Conservation (phyloP, 345 rosid genomes). For the Draba incana region DNA sequence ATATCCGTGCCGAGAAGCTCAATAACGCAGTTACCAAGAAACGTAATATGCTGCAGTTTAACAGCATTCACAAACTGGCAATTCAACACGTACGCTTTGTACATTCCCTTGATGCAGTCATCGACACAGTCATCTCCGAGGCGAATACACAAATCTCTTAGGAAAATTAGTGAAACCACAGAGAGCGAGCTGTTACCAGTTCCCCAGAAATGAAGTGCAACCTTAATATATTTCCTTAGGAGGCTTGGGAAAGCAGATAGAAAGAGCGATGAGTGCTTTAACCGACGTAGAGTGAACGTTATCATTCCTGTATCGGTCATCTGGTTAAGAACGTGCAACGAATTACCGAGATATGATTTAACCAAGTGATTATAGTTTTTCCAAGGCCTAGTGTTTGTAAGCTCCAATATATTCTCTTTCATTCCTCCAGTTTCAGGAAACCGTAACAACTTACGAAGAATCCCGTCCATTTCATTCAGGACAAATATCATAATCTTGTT, state of each 20-base stretch:
- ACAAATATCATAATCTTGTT: conserved; percentile 84
- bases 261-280: conserved; percentile 70
- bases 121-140: conserved; percentile 81
- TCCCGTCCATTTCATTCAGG: conserved; percentile 81
- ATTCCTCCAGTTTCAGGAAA: conserved; percentile 80
- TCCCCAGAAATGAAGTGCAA: conserved; percentile 95
- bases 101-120: conserved; percentile 86
- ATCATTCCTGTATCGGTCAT: conserved; percentile 94
- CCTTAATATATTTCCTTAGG: conserved; percentile 82
- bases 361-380: conserved; percentile 80
- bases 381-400: conserved; percentile 76
- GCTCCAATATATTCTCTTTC: conserved; percentile 65
- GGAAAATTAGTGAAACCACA: conserved; percentile 77
- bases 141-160: conserved; percentile 83
- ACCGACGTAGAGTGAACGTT: conserved; percentile 76
- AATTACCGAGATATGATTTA: conserved; percentile 93
- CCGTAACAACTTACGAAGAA: conserved; percentile 71
- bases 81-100: conserved; percentile 90
- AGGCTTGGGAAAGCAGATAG: conserved; percentile 88
- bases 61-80: conserved; percentile 83
- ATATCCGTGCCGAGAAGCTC: conserved; percentile 90
- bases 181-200: conserved; percentile 87
- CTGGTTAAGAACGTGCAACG: conserved; percentile 88
- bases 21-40: conserved; percentile 79
- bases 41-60: conserved; percentile 76